phyloP scores from a whole-genome alignment of 179 eudicot species.

The Monotropa hypopitys region DNA sequence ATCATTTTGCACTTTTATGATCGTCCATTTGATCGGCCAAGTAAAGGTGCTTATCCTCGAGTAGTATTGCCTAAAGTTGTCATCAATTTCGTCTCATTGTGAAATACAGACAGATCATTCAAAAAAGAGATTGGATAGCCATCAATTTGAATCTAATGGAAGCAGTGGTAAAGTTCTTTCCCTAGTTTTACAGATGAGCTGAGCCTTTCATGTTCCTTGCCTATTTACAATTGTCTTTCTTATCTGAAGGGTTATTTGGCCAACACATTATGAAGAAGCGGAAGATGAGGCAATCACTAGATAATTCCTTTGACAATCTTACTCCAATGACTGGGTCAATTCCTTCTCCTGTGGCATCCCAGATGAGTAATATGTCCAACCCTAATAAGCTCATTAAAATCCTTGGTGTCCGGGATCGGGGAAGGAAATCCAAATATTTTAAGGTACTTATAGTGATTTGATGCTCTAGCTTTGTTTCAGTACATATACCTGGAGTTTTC shows the following conservation, averaged over 20 bases:
- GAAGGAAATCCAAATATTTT: conserved; percentile 51
- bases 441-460: conserved; percentile 51
- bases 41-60: not conserved
- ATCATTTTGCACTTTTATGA: not conserved
- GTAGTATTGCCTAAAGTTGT: not conserved
- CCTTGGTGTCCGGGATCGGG: conserved; percentile 66
- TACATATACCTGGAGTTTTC: conserved; percentile 1
- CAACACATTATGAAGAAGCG: conserved; percentile 54
- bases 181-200: not conserved
- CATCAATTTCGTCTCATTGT: not conserved
- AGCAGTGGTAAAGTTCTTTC: conserved; percentile 40
- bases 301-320: conserved; percentile 48
- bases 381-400: conserved; percentile 68
- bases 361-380: conserved; percentile 86
- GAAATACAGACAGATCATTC: conserved; percentile 52
- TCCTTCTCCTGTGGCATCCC: conserved; percentile 86
- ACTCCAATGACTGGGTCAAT: conserved; percentile 48
- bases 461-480: not conserved
- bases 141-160: conserved; percentile 66
- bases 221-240: conserved; percentile 5
- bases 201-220: not conserved
- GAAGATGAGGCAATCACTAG: conserved; percentile 57
- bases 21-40: not conserved
- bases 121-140: conserved; percentile 48
- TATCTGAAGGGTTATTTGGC: conserved; percentile 47